Evolutionary conservation across 306 rosid genomes (phyloP).

Genomic region (Glycine tomentella): DNA sequence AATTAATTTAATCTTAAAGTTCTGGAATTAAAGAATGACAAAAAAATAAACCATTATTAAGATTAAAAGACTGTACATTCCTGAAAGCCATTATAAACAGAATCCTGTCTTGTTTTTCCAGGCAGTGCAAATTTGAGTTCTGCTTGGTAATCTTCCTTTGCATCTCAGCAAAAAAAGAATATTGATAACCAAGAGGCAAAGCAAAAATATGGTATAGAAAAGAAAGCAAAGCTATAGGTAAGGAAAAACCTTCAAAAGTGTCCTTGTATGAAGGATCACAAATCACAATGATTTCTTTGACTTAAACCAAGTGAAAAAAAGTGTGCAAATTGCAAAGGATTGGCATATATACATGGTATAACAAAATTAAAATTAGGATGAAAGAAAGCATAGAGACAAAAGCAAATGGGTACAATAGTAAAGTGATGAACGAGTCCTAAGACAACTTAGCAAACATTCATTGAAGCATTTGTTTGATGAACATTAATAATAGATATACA

Average conservation of each 20-base stretch:
- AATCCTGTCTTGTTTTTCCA: constrained; percentile 97
- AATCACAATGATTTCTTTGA: constrained; percentile 85
- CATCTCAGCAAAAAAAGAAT: constrained; percentile 54
- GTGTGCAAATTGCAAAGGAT: constrained; percentile 75
- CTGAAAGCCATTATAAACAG: constrained; percentile 93
- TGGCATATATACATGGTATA: constrained; percentile 8
- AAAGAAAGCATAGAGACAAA: constrained; percentile 20
- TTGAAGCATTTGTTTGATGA: not conserved
- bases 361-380: not conserved
- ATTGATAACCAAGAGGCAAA: constrained; percentile 21
- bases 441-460: constrained; percentile 20
- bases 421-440: constrained; percentile 29
- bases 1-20: too few species aligned
- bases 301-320: constrained; percentile 73
- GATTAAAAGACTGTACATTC: constrained; percentile 51
- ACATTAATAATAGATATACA: constrained; percentile 22
- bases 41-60: not conserved
- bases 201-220: not conserved
- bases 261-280: constrained; percentile 94
- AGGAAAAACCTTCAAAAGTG: constrained; percentile 68
- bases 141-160: constrained; percentile 51
- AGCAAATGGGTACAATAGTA: not conserved
- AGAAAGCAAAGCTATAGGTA: constrained; percentile 17
- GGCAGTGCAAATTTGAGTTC: constrained; percentile 83
- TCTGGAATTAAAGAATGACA: not conserved